Conservation (phyloP, 768 basidiomycete genomes). For the Chlorophyllum brunneum region DNA sequence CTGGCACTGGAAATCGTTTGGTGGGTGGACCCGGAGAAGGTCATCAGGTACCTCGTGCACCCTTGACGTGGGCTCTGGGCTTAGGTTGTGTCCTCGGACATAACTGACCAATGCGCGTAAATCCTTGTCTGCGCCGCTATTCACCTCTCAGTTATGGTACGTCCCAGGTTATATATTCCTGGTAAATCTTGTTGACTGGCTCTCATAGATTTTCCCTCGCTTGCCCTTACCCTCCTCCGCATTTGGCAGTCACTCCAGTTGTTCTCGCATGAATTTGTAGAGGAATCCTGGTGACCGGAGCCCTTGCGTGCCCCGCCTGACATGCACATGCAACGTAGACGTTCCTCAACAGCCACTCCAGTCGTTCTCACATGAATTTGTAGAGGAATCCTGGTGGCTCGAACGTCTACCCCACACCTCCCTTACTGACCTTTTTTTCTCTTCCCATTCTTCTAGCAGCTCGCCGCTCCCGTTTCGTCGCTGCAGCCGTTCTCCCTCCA, state of each 20-base stretch:
- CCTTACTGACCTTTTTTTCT: background rate
- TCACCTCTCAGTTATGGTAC: too few species aligned
- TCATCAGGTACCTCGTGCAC: background rate
- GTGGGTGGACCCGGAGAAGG: background rate
- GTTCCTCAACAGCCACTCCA: background rate
- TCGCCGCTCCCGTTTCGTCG: background rate
- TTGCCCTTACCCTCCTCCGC: too few species aligned
- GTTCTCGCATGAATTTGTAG: background rate
- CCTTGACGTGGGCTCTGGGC: background rate
- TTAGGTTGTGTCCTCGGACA: background rate
- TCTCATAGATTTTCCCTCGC: too few species aligned
- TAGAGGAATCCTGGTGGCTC: background rate
- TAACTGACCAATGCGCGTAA: too few species aligned
- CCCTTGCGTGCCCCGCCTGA: background rate
- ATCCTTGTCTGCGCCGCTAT: too few species aligned
- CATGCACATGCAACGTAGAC: background rate
- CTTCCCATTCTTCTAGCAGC: background rate
- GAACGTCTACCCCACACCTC: background rate
- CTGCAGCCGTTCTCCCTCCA: background rate
- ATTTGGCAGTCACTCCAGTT: background rate
- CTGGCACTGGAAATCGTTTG: background rate
- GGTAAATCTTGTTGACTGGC: too few species aligned
- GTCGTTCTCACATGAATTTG: constrained; percentile 2
- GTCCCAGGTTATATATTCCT: too few species aligned
- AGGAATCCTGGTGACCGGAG: background rate